These are phyloP conservation scores for Viola pubescens DNA, from an alignment of 441 rosid species.

Conservation along the genomic window DNA sequence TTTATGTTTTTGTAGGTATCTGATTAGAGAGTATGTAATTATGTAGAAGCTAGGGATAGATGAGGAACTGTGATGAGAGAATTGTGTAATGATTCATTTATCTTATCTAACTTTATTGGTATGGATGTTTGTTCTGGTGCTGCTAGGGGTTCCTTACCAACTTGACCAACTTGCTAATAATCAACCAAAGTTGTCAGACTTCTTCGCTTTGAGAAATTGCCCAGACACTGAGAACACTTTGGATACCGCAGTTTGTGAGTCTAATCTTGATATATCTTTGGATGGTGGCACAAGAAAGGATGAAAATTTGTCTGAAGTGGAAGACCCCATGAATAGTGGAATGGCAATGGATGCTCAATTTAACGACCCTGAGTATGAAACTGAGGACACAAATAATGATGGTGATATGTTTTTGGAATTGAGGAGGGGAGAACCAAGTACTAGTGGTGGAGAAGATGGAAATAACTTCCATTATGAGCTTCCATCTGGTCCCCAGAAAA, in stretches of 20 bases:
- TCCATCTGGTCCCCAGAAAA: slow-evolving; percentile 23
- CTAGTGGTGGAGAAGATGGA: slow-evolving; percentile 25
- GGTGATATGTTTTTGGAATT: slow-evolving; percentile 27
- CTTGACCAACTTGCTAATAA: slow-evolving; percentile 74
- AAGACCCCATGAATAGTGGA: slow-evolving; percentile 22
- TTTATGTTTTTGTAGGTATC: slow-evolving; percentile 9
- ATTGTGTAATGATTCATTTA: not conserved
- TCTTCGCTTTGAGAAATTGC: slow-evolving; percentile 45
- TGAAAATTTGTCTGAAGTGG: slow-evolving; percentile 24
- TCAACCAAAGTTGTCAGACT: slow-evolving; percentile 78
- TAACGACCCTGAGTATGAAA: slow-evolving; percentile 22
- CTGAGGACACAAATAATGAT: slow-evolving; percentile 26
- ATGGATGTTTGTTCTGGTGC: slow-evolving; percentile 17
- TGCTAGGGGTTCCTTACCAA: slow-evolving; percentile 86
- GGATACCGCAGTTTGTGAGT: slow-evolving; percentile 20
- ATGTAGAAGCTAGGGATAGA: not conserved
- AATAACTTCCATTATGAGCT: slow-evolving; percentile 23
- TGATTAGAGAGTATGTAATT: not conserved
- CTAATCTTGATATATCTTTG: slow-evolving; percentile 30
- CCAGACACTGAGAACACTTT: slow-evolving; percentile 24
- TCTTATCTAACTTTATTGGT: not conserved
- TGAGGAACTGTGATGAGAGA: too few species aligned
- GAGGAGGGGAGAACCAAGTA: slow-evolving; percentile 25
- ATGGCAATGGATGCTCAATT: slow-evolving; percentile 24
- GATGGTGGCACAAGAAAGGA: slow-evolving; percentile 34